Percentiles rank a stretch among this genome's conserved stretches.
phyloP scores from a whole-genome alignment of 2,329 filamentous ascomycete species.

The Phialophora verrucosa region DNA sequence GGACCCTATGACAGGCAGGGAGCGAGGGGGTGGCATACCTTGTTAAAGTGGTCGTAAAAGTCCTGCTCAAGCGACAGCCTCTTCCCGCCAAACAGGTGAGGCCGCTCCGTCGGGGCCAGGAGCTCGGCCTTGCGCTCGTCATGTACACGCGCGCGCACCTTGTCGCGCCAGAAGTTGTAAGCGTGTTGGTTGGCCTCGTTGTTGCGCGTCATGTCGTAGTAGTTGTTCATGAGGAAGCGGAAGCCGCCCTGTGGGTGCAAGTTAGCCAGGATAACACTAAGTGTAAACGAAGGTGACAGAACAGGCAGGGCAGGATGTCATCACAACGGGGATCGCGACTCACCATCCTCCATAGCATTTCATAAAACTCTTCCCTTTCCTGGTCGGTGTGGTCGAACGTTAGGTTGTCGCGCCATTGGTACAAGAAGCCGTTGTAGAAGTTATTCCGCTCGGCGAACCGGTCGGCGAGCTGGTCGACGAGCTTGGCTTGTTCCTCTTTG shows the following conservation, averaged over 20 bases:
- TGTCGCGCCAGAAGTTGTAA: conserved; percentile 63
- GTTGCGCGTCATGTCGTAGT: conserved; percentile 58
- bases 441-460: conserved; percentile 44
- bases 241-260: conserved; percentile 55
- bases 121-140: conserved; percentile 59
- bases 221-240: conserved; percentile 56
- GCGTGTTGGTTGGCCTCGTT: conserved; percentile 57
- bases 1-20: too few relatives aligned
- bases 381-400: conserved; percentile 28
- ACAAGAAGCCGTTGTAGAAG: conserved; percentile 66
- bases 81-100: conserved; percentile 62
- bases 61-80: conserved; percentile 55
- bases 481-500: conserved; percentile 55
- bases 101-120: conserved; percentile 59
- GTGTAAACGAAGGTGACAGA: neutral
- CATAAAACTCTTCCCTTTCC: conserved; percentile 52
- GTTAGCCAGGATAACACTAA: neutral
- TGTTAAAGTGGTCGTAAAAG: conserved; percentile 59
- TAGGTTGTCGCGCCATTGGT: conserved; percentile 59
- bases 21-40: neutral
- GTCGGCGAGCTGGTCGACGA: conserved; percentile 18
- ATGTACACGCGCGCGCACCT: conserved; percentile 57
- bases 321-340: neutral
- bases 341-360: conserved; percentile 52
- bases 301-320: neutral